Evolutionary conservation across 108 stramenopile genomes (phyloP), one percentile per base, ranked within the genome.

Genomic region (Epithemia pelagica): DNA sequence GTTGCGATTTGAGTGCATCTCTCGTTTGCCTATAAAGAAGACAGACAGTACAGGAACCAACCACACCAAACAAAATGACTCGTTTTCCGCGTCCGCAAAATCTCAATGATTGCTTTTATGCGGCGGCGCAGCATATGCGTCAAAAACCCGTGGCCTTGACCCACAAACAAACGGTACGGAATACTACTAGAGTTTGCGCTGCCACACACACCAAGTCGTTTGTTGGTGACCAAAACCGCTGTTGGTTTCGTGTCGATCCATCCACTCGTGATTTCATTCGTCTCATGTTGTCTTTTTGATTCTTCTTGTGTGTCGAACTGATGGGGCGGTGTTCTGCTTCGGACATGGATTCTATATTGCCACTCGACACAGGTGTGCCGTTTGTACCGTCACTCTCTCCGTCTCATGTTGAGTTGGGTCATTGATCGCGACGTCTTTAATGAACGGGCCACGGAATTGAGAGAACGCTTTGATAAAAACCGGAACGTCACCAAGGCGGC

Each of bases 391-490:
- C 78, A 91, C 58, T 72, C 82, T 8, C 70, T 94, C 62, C 85
- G 84, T 67, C 63, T 73, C 0, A 75, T 94, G 24, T 72, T 66
- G 30, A 86, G 86, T 62, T 99, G 98, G 98, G 82, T 80, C 29
- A 84, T 95, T 54, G 91, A 94, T 74, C 82, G 96, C 19, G 88
- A 94, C 21, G 82, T 95, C 66, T 97, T 95, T 78, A 71, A 80
- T 52, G 91, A 89, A 8, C 88, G 90, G 71, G 94, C 96, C 0
- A 85, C 83, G 25, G 65, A 76, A 33, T 66, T 97, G 56, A 74
- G 96, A 54, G 80, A 71, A 30, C 79, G 86, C 21, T 97, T 97
- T 66, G 95, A 96, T 77, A 76, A 73, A 1, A 78, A 83, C 57
- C 80, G 89, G 64, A 85, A 83, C 32, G 78, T 75, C 56, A 74